Evolutionary conservation across 306 rosid genomes (phyloP), one percentile per base, ranked within the genome.

Genomic region (Castanea mollissima): DNA sequence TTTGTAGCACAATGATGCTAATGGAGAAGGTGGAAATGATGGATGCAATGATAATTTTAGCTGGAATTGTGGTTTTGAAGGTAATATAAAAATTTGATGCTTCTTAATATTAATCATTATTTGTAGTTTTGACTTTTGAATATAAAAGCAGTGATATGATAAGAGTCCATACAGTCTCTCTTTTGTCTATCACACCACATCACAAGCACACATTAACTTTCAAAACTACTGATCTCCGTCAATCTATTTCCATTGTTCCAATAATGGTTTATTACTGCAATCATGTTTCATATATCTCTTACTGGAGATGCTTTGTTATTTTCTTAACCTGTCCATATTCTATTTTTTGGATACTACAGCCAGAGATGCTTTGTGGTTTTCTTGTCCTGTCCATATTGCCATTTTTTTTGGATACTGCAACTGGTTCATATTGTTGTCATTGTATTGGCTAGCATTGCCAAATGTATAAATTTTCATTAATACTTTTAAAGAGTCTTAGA

Each of bases 51-150:
- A 91, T 81, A 93, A 90, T 86, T 86, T 90, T 31, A 93, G 99
- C 87, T 93, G 98, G 99, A 95, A 95, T 79, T 95, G 97, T 88
- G 99, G 99, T 87, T 79, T 74, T 16, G 99, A 95, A 91, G 99
- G 99, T 95, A 85, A 18, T 31, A 74, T 71, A 75, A 69, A 71
- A 81, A 78, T 52, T 55, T 27, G 41, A 69, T 32, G 75, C 82
- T 73, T 78, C 29, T 76, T 34, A 5, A 18, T 6, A 1, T 34
- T 65, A 32, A 16, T 34, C 19, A 6, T 65, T 65, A 12, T 51
- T 27, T 65, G 21, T 65, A 31, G 14, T 34, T 15, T 34, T 32
- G 71, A 18, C 5, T 34, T 18, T 9, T 32, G 71, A 18, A n/a
- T 35, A 34, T 35, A 19, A 34, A 18, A 34, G 44, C 31, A 13